These are phyloP conservation scores for Fusarium cyanostomum DNA, from an alignment of 2,329 filamentous ascomycete species.

Conservation along the genomic window DNA sequence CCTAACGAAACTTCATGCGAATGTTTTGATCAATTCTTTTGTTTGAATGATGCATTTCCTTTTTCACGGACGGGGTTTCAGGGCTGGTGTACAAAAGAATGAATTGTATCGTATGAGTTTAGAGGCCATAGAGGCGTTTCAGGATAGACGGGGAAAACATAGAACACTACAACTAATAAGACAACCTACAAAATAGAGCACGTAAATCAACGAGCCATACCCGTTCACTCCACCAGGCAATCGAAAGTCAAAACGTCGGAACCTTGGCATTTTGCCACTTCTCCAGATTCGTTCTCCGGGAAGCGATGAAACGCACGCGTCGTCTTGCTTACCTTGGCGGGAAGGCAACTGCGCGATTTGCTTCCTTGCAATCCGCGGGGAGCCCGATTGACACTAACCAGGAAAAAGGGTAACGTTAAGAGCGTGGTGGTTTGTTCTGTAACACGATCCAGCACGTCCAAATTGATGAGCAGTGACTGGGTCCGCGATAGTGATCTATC, in stretches of 20 bases:
- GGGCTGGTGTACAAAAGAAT: neutral
- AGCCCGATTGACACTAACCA: no score
- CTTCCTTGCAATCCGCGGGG: conserved; percentile 3
- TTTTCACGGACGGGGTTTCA: neutral
- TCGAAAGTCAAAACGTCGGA: neutral
- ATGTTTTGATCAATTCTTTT: neutral
- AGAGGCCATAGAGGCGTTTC: neutral
- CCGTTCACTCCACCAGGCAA: neutral
- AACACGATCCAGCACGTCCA: conserved; percentile 29
- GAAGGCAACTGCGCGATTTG: conserved; percentile 29
- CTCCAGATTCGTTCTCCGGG: conserved; percentile 10
- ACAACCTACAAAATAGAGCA: neutral
- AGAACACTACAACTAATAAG: neutral
- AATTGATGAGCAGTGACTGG: conserved; percentile 28
- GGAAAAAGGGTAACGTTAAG: no score
- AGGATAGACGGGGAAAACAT: neutral
- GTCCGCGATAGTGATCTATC: conserved; percentile 4
- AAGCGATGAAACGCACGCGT: conserved; percentile 19
- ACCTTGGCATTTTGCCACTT: conserved; percentile 1
- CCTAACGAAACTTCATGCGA: neutral
- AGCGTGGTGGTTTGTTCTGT: conserved; percentile 18
- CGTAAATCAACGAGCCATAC: neutral
- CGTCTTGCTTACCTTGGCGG: conserved; percentile 11
- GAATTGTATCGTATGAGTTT: neutral
- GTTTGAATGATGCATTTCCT: neutral